phyloP scores from a whole-genome alignment of 2,329 filamentous ascomycete genomes.

The Gnomoniopsis smithogilvyi region DNA sequence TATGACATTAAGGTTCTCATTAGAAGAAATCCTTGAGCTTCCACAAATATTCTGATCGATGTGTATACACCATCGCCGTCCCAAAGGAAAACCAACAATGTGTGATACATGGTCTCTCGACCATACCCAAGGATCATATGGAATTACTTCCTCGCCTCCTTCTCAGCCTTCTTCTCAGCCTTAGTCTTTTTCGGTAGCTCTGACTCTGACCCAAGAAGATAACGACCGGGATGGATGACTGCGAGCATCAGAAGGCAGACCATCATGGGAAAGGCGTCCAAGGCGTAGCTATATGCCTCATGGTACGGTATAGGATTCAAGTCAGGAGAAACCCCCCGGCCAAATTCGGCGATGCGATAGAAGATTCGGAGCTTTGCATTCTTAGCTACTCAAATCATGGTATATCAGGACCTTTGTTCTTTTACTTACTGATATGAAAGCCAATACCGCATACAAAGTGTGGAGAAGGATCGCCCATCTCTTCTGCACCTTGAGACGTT shows the following conservation, averaged over 20 bases:
- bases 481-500: conserved; percentile 22
- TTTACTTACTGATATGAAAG: conserved; percentile 33
- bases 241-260: conserved; percentile 39
- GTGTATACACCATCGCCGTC: too few relatives aligned
- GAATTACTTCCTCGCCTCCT: conserved; percentile 21
- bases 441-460: conserved; percentile 30
- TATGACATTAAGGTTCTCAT: too few relatives aligned
- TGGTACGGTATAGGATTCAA: conserved; percentile 44
- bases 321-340: conserved; percentile 35
- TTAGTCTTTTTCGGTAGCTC: conserved; percentile 35
- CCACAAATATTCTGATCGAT: too few relatives aligned
- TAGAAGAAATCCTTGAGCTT: too few relatives aligned
- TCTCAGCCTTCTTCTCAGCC: conserved; percentile 40
- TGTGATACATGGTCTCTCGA: too few relatives aligned
- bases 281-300: conserved; percentile 48
- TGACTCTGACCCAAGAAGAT: conserved; percentile 42
- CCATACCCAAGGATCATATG: too few relatives aligned
- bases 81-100: too few relatives aligned
- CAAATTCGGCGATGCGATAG: conserved; percentile 58
- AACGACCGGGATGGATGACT: conserved; percentile 43
- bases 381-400: neutral
- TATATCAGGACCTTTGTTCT: neutral
- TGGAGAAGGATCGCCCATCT: conserved; percentile 32
- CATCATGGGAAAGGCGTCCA: conserved; percentile 56
- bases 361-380: conserved; percentile 49